Conservation (phyloP, 2,329 filamentous ascomycete species). For the Whalleya microplaca region DNA sequence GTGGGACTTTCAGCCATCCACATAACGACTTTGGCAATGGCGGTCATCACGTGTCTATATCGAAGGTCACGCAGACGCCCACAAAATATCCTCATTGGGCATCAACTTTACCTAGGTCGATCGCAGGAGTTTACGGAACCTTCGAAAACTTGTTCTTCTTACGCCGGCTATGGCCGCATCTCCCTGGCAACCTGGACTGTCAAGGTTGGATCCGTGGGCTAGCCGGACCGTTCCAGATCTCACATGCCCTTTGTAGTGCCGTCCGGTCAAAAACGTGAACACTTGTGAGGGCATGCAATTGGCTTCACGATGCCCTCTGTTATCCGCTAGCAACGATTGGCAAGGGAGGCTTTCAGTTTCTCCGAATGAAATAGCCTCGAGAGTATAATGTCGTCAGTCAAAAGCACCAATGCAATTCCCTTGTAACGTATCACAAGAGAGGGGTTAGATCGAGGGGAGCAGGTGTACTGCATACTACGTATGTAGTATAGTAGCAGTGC, state of each 20-base stretch:
- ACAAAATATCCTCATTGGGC: slow-evolving; percentile 29
- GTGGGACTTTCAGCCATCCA: slow-evolving; percentile 23
- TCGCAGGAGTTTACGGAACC: slow-evolving; percentile 29
- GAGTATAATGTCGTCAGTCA: slow-evolving; percentile 23
- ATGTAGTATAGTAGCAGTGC: slow-evolving; percentile 8
- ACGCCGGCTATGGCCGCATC: slow-evolving; percentile 9
- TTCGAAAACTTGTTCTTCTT: slow-evolving; percentile 24
- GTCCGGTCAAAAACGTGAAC: slow-evolving; percentile 23
- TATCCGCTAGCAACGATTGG: slow-evolving; percentile 9
- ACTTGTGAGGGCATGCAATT: slow-evolving; percentile 21
- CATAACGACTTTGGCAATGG: slow-evolving; percentile 17
- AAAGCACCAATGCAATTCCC: slow-evolving; percentile 26
- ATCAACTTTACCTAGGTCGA: slow-evolving; percentile 22
- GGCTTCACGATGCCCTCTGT: slow-evolving; percentile 19
- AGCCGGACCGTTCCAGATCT: slow-evolving; percentile 33
- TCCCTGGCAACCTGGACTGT: slow-evolving; percentile 8
- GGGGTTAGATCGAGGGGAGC: slow-evolving; percentile 13
- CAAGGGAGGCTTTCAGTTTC: slow-evolving; percentile 20
- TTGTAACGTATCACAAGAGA: slow-evolving; percentile 29
- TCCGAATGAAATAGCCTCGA: slow-evolving; percentile 25
- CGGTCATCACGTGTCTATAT: slow-evolving; percentile 26
- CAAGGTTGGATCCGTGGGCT: slow-evolving; percentile 20
- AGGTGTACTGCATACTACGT: slow-evolving; percentile 20
- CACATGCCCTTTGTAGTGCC: slow-evolving; percentile 16
- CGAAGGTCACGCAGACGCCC: slow-evolving; percentile 21